Percentiles rank a stretch among this genome's conserved stretches.
Conservation (phyloP, 306 rosid species). For the Prunus fruticosa region DNA sequence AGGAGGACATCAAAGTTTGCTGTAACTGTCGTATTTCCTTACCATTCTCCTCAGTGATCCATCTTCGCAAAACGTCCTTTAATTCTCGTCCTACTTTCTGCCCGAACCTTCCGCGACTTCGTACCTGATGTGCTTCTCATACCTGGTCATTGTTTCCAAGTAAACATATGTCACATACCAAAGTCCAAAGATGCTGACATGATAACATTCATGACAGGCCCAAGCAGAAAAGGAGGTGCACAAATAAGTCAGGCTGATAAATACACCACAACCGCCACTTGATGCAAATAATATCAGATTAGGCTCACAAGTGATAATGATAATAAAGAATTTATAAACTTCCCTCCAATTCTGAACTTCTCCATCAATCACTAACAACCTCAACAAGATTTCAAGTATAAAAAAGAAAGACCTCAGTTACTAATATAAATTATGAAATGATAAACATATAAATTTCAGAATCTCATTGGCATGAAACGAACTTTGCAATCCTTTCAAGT, state of each 20-base stretch:
- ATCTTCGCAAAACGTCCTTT: slow-evolving; percentile 86
- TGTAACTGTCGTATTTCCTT: slow-evolving; percentile 1
- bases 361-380: background rate
- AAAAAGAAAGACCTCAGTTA: background rate
- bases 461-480: background rate
- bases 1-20: background rate
- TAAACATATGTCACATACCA: slow-evolving; percentile 12
- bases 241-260: background rate
- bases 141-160: slow-evolving; percentile 49
- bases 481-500: background rate
- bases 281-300: background rate
- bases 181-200: background rate
- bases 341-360: background rate
- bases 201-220: background rate
- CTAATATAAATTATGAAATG: background rate
- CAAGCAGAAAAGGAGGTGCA: slow-evolving; percentile 1
- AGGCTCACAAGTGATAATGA: background rate
- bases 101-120: slow-evolving; percentile 84
- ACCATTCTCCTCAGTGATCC: slow-evolving; percentile 44
- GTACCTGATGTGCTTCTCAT: slow-evolving; percentile 80
- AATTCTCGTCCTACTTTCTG: slow-evolving; percentile 73
- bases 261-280: background rate
- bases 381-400: background rate
- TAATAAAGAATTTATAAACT: background rate
- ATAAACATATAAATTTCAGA: background rate